Percentiles rank a stretch among this genome's conserved stretches.
These are phyloP conservation scores for Pholiota conissans DNA, from an alignment of 768 basidiomycete genomes.

Conservation along the genomic window DNA sequence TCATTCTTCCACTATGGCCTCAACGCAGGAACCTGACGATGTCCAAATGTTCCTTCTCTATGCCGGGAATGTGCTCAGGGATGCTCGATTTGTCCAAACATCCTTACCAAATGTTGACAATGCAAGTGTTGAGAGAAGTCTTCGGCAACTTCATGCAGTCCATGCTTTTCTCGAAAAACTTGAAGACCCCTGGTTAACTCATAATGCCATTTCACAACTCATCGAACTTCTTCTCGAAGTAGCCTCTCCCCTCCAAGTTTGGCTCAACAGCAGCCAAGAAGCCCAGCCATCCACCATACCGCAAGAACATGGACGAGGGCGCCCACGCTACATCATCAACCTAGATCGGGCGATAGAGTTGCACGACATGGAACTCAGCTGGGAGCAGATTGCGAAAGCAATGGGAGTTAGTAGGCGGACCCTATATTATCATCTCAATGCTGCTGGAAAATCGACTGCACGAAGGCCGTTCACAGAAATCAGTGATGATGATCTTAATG, in stretches of 20 bases:
- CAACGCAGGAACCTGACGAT: neutral
- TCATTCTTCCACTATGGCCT: neutral
- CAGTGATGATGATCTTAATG: conserved; percentile 22
- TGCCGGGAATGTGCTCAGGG: conserved; percentile 5
- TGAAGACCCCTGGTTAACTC: conserved; percentile 5
- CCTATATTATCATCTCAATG: conserved; percentile 19
- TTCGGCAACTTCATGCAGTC: conserved; percentile 7
- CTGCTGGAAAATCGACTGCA: conserved; percentile 12
- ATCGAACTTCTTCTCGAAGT: conserved; percentile 1
- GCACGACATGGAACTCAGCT: conserved; percentile 25
- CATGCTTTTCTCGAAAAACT: conserved; percentile 4
- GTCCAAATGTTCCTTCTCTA: conserved; percentile 8
- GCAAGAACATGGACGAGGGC: conserved; percentile 6
- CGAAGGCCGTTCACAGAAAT: conserved; percentile 16
- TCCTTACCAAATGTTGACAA: conserved; percentile 13
- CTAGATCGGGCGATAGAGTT: conserved; percentile 19
- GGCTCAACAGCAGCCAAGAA: conserved; percentile 2
- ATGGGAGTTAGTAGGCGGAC: conserved; percentile 20
- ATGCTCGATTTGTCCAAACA: conserved; percentile 7
- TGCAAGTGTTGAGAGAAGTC: conserved; percentile 2
- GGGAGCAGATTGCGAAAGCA: conserved; percentile 22
- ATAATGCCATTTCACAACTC: neutral
- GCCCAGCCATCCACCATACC: neutral
- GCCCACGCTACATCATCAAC: conserved; percentile 21
- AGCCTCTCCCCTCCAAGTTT: neutral